Conservation (phyloP, 148 eudicot species). For the Linanthus parryae region DNA sequence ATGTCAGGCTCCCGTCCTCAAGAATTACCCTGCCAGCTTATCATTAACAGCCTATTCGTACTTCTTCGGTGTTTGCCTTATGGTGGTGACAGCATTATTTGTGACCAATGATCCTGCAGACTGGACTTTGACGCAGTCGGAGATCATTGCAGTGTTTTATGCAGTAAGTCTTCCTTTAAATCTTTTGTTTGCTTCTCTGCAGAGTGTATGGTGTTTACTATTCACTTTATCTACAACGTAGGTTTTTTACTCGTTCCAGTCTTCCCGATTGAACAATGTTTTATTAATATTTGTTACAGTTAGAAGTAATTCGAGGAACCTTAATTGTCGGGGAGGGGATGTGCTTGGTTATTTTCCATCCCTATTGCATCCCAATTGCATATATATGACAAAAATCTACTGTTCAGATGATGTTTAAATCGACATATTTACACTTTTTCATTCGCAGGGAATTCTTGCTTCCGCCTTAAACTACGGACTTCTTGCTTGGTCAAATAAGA, state of each 20-base stretch:
- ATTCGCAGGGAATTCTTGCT: conserved; percentile 80
- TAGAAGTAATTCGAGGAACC: too few relatives aligned
- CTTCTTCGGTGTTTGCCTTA: conserved; percentile 64
- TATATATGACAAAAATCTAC: too few relatives aligned
- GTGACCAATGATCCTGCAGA: conserved; percentile 47
- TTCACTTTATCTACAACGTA: too few relatives aligned
- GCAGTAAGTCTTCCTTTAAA: conserved; percentile 55
- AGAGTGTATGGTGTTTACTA: too few relatives aligned
- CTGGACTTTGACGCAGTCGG: conserved; percentile 69
- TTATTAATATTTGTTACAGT: too few relatives aligned
- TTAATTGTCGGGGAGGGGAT: too few relatives aligned
- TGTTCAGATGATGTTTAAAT: too few relatives aligned
- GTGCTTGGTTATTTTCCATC: too few relatives aligned
- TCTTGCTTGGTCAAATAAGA: conserved; percentile 80
- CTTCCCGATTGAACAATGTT: too few relatives aligned
- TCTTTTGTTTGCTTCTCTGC: neutral
- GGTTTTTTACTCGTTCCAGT: too few relatives aligned
- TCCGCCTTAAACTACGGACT: conserved; percentile 85
- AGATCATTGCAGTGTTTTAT: conserved; percentile 66
- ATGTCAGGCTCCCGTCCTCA: conserved; percentile 79
- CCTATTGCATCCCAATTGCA: too few relatives aligned
- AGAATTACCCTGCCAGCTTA: conserved; percentile 87
- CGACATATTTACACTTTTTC: too few relatives aligned
- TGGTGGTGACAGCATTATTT: conserved; percentile 54
- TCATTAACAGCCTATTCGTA: conserved; percentile 97